Conservation (phyloP, 2,329 filamentous ascomycete species). For the Cyclaneusma minus region DNA sequence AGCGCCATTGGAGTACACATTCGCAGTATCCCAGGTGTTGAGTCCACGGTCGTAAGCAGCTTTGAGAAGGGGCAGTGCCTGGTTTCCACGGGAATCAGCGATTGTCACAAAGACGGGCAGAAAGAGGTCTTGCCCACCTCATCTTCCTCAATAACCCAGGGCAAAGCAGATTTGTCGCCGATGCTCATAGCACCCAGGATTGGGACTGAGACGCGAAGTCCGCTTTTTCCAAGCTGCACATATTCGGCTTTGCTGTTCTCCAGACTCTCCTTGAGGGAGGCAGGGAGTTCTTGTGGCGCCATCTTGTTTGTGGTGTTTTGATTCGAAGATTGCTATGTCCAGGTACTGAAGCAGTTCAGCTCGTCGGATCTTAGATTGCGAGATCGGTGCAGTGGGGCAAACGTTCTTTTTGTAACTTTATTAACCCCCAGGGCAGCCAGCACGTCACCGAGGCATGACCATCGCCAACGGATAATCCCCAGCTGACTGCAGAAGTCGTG, state of each 20-base stretch:
- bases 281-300: too few relatives aligned
- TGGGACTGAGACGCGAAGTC: constrained; percentile 45
- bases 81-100: constrained; percentile 2
- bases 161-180: constrained; percentile 32
- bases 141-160: constrained; percentile 43
- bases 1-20: constrained; percentile 38
- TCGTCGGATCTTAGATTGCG: too few relatives aligned
- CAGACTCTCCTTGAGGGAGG: constrained; percentile 12
- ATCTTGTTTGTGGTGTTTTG: too few relatives aligned
- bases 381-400: too few relatives aligned
- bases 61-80: constrained; percentile 42
- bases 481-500: too few relatives aligned
- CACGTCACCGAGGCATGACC: too few relatives aligned
- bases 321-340: too few relatives aligned
- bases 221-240: constrained; percentile 40
- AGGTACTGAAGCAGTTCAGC: too few relatives aligned
- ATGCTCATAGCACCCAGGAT: constrained; percentile 52
- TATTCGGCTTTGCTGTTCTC: constrained; percentile 30
- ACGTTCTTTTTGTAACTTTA: too few relatives aligned
- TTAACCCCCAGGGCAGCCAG: too few relatives aligned
- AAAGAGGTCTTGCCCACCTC: constrained; percentile 25
- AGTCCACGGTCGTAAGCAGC: constrained; percentile 46
- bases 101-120: neutral
- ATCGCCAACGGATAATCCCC: too few relatives aligned
- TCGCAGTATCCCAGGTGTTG: constrained; percentile 42